Base-by-base conservation (phyloP, 108 stramenopile species). In the Pseudonitzschia pungens region DNA sequence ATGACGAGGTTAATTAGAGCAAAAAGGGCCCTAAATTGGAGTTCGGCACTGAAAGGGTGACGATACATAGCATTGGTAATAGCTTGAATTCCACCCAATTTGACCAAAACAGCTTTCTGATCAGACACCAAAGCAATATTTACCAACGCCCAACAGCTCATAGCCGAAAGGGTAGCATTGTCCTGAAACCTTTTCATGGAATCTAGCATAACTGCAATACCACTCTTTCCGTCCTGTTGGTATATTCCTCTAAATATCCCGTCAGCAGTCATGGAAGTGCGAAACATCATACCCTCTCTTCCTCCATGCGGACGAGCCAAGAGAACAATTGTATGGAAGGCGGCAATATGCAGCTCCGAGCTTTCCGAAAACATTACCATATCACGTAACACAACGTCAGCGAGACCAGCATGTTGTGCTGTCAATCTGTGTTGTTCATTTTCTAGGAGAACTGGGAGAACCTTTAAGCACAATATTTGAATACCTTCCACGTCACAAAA, bases 131-230 rank as follows among this genome's bases (percentile, higher is more conserved):
- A 77, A 6, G 96, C 93, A 71, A 97, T 84, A 72, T 97, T 97
- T 42, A 97, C 96, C 73, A 97, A 68, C 14, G 90, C 87, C 96
- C 96, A 97, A 74, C 96, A 97, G 69, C 92, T 89, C 96, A 96
- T 96, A 28, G 96, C 93, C 72, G 94, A 94, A n/a, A 94, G 86
- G 20, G 81, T 65, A 29, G 81, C 91, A 67, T 93, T 83, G 21
- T 81, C 76, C 31, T 76, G 83, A 76, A 93, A 92, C 11, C 90
- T 68, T 53, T 69, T 74, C 94, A 97, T 96, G 27, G 92, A 89
- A 66, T 91, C 91, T 33, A 97, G 80, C 85, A 97, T 89, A 50
- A 95, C 88, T 56, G 89, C 87, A 60, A 95, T 92, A 26, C 94
- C 92, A 75, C 81, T 92, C 70, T 86, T 89, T 36, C 63, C 62